These are phyloP conservation scores for Magnolia sinica DNA, from an alignment of 164 flowering plant species.

Conservation along the genomic window DNA sequence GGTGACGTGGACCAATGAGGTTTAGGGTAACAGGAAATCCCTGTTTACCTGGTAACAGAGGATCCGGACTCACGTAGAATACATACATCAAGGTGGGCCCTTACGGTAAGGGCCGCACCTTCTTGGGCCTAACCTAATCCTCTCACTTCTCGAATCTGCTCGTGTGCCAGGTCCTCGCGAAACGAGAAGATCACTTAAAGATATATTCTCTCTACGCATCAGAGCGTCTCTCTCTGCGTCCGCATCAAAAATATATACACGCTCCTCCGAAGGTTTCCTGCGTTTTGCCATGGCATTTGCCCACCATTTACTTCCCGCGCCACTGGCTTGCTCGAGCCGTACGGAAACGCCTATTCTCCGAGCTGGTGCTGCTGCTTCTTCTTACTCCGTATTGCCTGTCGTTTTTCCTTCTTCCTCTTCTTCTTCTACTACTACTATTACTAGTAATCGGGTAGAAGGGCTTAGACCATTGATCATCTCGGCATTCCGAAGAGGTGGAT, in stretches of 20 bases:
- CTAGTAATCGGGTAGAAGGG: conserved; percentile 1
- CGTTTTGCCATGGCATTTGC: conserved; percentile 39
- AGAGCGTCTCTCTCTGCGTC: background rate
- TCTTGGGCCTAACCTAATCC: background rate
- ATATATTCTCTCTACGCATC: background rate
- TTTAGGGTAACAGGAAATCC: too few species aligned
- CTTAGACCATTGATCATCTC: conserved; percentile 27
- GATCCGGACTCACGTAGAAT: too few species aligned
- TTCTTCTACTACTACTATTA: conserved; percentile 5
- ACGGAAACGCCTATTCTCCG: conserved; percentile 6
- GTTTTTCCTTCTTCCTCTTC: conserved; percentile 11
- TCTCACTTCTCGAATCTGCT: background rate
- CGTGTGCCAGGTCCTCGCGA: background rate
- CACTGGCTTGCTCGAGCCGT: conserved; percentile 19
- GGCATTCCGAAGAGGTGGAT: conserved; percentile 17
- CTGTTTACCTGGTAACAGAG: too few species aligned
- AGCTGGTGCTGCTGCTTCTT: conserved; percentile 8
- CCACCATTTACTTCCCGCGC: conserved; percentile 33
- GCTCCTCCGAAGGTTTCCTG: too few species aligned
- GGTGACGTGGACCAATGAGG: too few species aligned
- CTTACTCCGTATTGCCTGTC: conserved; percentile 7
- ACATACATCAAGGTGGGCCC: too few species aligned
- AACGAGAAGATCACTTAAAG: background rate
- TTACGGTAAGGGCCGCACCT: too few species aligned
- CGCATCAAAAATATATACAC: background rate